Base-by-base conservation (phyloP, 305 asterid species). In the Fraxinus velutina region DNA sequence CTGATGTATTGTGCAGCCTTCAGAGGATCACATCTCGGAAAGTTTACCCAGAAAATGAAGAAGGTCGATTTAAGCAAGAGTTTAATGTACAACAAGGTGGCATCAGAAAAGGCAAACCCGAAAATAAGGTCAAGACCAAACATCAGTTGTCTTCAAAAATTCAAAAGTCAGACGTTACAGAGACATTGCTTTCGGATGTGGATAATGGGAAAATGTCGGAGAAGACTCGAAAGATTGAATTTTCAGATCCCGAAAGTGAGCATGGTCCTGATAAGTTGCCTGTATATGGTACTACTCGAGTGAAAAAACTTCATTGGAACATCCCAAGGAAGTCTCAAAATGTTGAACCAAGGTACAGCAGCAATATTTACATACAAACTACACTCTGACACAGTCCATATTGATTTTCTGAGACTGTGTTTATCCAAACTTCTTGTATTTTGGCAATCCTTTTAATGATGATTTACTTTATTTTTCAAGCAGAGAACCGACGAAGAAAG, bases 31-130 rank as follows among this genome's bases (percentile, higher is more conserved):
- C 86, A 55, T 68, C 83, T 34, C 90, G 91, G 42, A 92, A 88
- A 88, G 86, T 79, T 79, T 84, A 82, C 73, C 85, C 87, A 30
- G 97, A 91, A 75, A 85, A 88, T 5, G 98, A 92, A 55, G 96
- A 89, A 76, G 97, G 92, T 80, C 97, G 88, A 44, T 88, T 86
- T 74, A 93, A 90, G 89, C 96, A 93, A 81, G 91, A 87, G 70
- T 84, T 89, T 42, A 89, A 89, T 75, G 87, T 89, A 29, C 80
- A 94, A 73, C 97, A 92, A 77, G 93, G 95, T 7, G 94, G 95
- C 44, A 86, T 89, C 72, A 84, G 93, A 79, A 93, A 88, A 84
- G 68, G 80, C 71, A 93, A 89, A 88, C 89, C 85, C 4, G 97
- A 92, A 82, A 85, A 80, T 60, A 94, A 90, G 89, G 83, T 79